Conservation (phyloP, 345 rosid genomes). For the Cochlearia excelsa region DNA sequence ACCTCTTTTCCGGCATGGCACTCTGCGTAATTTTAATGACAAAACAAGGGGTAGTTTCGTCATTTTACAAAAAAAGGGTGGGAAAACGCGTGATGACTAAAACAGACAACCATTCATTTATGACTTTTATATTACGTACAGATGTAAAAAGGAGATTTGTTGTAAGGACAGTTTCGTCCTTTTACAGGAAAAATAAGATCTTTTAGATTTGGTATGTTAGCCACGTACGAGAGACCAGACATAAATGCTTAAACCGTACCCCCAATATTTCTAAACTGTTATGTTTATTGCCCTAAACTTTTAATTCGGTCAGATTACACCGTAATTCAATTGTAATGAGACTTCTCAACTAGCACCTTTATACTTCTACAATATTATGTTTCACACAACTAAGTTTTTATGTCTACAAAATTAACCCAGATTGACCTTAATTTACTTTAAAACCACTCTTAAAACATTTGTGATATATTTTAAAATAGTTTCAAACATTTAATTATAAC, state of each 20-base stretch:
- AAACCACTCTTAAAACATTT: too few species aligned
- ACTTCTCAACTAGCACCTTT: too few species aligned
- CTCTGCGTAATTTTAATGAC: slow-evolving; percentile 29
- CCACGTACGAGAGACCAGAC: slow-evolving; percentile 23
- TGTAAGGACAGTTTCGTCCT: slow-evolving; percentile 31
- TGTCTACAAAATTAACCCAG: neutral
- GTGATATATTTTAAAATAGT: too few species aligned
- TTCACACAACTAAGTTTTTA: neutral
- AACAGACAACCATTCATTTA: neutral
- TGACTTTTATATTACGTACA: neutral
- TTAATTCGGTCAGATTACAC: neutral
- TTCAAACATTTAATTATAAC: too few species aligned
- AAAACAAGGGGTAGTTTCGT: slow-evolving; percentile 11
- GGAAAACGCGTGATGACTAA: slow-evolving; percentile 37
- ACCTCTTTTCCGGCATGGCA: slow-evolving; percentile 60
- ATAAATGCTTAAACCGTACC: slow-evolving; percentile 25
- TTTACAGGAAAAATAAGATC: slow-evolving; percentile 14
- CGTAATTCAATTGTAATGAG: neutral
- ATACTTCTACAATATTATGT: neutral
- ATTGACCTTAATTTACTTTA: too few species aligned
- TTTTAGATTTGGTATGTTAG: slow-evolving; percentile 18
- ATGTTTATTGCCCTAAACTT: neutral
- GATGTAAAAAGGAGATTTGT: neutral
- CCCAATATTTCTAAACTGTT: neutral
- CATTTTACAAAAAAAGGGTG: slow-evolving; percentile 2